A percentile compares a stretch with the other conserved stretches of the same genome.
phyloP scores from a whole-genome alignment of 139 green algal genomes.

The Chlamydomonas urium region DNA sequence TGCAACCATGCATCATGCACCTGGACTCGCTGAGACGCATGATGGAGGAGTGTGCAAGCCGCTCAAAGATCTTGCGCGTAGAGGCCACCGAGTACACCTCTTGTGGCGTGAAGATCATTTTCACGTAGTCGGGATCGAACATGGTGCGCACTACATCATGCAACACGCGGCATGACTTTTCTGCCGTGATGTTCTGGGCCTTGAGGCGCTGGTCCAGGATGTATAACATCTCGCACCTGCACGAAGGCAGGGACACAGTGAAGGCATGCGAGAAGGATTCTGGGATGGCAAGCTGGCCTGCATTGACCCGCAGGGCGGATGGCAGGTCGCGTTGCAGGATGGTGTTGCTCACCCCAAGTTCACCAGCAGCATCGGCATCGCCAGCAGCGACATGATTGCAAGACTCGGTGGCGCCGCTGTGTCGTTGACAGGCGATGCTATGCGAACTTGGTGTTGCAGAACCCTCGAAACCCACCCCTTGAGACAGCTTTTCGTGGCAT shows the following conservation, averaged over 20 bases:
- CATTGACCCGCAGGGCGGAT: too few relatives aligned
- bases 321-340: background rate
- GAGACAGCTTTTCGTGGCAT: too few relatives aligned
- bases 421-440: too few relatives aligned
- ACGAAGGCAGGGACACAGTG: background rate
- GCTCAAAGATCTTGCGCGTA: conserved; percentile 61
- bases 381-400: conserved; percentile 46
- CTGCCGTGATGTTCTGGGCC: conserved; percentile 58
- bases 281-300: background rate
- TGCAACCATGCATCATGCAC: too few relatives aligned
- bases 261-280: background rate
- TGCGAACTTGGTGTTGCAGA: too few relatives aligned
- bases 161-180: conserved; percentile 55
- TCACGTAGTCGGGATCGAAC: conserved; percentile 52
- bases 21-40: conserved; percentile 66
- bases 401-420: too few relatives aligned
- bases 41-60: conserved; percentile 69
- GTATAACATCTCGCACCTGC: conserved; percentile 66
- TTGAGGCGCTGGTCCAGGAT: conserved; percentile 71
- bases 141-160: conserved; percentile 59
- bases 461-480: too few relatives aligned
- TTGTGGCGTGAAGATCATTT: conserved; percentile 58
- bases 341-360: conserved; percentile 48
- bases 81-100: conserved; percentile 51
- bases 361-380: conserved; percentile 63